Base-by-base conservation (phyloP, 805 yeast genomes). In the Suhomyces sp. region DNA sequence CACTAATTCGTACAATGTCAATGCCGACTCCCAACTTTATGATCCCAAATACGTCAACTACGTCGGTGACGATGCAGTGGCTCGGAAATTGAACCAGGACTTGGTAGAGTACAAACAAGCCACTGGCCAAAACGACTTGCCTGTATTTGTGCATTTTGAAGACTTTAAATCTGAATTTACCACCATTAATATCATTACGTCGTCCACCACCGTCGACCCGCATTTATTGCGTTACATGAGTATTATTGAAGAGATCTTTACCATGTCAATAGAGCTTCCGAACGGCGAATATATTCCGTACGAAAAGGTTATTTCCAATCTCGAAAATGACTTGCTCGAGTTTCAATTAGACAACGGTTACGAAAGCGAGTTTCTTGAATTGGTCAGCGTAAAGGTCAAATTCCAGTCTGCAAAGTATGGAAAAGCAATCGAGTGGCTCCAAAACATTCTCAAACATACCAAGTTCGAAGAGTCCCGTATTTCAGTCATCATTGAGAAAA, bases 131-230 rank as follows among this genome's bases (percentile, higher is more conserved):
- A 15, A 17, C 42, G 73, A 78, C 48, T 77, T 87, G 56, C 90
- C 92, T 4, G 67, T 92, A 38, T 85, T 83, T 56, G 65, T 92
- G 49, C 94, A 90, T 64, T 79, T 88, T 60, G 97, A 94, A 68
- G 82, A 86, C 57, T 86, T 82, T 63, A 80, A 85, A 51, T 88
- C 97, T 1, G 85, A 88, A 61, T 94, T 93, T 65, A 82, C 89
- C 35, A 83, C 87, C 12, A 76, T 91, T 19, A 82, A 84, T 53
- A 65, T 90, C 38, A 67, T 86, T 36, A 66, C 88, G 63, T 81
- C 86, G 8, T 81, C 89, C 1, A 77, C 72, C 44, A 76, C 61
- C 46, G 74, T 83, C 22, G 86, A 80, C 48, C 72, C 78, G 24
- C 63, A 71, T 2, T 71, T 86, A 13, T 72, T 91, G 50, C 87